Evolutionary conservation across 345 rosid genomes (phyloP).

Genomic region (Dipteronia dyeriana): DNA sequence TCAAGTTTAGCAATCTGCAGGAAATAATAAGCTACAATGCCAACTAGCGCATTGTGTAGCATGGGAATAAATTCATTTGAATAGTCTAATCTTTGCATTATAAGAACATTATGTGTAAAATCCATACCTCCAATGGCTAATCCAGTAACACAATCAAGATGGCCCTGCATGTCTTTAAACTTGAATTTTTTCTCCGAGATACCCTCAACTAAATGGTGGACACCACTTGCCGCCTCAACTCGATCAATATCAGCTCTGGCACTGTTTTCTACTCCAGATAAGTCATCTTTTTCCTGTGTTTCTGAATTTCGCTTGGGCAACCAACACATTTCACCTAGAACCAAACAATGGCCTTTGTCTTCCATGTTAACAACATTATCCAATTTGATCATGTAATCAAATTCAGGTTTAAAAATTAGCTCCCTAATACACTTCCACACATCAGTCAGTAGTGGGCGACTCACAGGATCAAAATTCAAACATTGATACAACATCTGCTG

Average conservation of each 20-base stretch:
- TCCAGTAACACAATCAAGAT: constrained; percentile 75
- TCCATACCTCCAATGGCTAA: constrained; percentile 79
- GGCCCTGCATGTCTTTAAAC: constrained; percentile 63
- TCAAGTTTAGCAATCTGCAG: constrained; percentile 1
- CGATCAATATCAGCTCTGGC: constrained; percentile 28
- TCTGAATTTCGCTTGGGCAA: constrained; percentile 27
- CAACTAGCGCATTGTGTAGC: neutral
- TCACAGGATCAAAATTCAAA: constrained; percentile 55
- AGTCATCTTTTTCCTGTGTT: constrained; percentile 27
- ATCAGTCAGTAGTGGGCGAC: constrained; percentile 56
- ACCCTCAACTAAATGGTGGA: constrained; percentile 44
- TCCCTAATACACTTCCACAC: constrained; percentile 70
- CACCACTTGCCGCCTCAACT: constrained; percentile 27
- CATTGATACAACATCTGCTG: constrained; percentile 50
- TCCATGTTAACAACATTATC: constrained; percentile 24
- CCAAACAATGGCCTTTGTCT: constrained; percentile 42
- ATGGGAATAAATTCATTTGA: neutral
- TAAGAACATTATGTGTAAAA: constrained; percentile 13
- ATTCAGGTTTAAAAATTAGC: constrained; percentile 43
- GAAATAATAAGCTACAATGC: neutral
- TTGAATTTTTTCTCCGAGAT: constrained; percentile 51
- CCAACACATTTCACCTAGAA: constrained; percentile 56
- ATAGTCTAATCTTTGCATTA: constrained; percentile 9
- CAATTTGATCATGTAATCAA: constrained; percentile 32
- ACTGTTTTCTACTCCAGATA: constrained; percentile 26